phyloP scores from a whole-genome alignment of 208 protist genomes.

The Trypanosoma cruzi region DNA sequence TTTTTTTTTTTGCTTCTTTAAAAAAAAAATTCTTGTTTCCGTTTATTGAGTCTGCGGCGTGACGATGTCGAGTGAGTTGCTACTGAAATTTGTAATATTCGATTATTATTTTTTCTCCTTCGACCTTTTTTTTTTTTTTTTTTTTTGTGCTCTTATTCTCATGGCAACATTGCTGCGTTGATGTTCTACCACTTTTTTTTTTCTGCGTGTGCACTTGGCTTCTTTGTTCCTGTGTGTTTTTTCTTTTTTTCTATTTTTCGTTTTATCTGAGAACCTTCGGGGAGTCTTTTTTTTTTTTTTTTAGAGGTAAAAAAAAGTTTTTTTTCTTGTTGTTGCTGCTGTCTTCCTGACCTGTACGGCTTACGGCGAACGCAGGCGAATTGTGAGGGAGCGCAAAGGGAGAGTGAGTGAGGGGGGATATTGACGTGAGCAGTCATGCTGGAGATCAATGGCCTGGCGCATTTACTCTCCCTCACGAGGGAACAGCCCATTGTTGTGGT shows the following conservation, averaged over 20 bases:
- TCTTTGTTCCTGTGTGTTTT: no score
- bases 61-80: not conserved
- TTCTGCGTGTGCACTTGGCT: no score
- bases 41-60: not conserved
- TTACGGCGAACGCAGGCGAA: not conserved
- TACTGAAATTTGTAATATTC: not conserved
- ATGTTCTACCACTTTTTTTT: no score
- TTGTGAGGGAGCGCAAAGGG: not conserved
- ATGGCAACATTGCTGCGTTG: no score
- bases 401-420: no score
- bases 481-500: slow-evolving; percentile 66
- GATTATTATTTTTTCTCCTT: not conserved
- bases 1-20: no score
- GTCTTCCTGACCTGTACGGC: slow-evolving; percentile 3
- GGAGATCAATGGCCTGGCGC: slow-evolving; percentile 71
- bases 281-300: slow-evolving; percentile 3
- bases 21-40: no score
- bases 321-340: slow-evolving; percentile 6
- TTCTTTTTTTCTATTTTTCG: no score
- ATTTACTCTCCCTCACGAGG: slow-evolving; percentile 55
- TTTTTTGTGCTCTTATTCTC: no score
- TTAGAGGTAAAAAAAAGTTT: no score
- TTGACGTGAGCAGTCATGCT: slow-evolving; percentile 37
- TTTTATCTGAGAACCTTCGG: no score
- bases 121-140: not conserved